phyloP scores from a whole-genome alignment of 2,329 filamentous ascomycete species.

The Pseudohalonectria lignicola region DNA sequence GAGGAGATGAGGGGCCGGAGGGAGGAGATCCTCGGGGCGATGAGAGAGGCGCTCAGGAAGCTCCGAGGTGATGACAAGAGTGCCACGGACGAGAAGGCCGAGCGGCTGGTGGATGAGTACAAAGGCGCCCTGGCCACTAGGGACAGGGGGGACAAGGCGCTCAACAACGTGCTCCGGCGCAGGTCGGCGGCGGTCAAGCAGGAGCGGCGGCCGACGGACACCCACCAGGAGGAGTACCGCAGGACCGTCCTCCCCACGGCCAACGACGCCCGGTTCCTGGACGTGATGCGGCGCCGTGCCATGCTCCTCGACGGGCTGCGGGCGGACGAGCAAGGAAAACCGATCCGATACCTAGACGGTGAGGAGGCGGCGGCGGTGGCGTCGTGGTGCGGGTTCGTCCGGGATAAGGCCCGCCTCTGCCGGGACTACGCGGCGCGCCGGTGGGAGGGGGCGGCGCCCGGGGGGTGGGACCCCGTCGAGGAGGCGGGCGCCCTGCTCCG shows the following conservation, averaged over 20 bases:
- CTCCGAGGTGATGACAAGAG: too few relatives aligned
- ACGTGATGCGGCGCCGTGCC: neutral
- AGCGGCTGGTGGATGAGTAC: too few relatives aligned
- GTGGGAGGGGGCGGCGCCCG: neutral
- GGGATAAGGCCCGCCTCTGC: neutral
- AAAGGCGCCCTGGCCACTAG: too few relatives aligned
- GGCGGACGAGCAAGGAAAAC: neutral
- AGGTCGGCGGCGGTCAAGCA: too few relatives aligned
- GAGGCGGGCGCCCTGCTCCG: neutral
- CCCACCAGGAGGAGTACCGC: neutral
- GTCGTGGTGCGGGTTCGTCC: neutral
- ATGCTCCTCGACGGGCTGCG: neutral
- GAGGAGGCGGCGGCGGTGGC: neutral
- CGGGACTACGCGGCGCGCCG: neutral
- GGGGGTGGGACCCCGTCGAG: neutral
- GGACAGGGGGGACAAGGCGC: too few relatives aligned
- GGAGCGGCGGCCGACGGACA: too few relatives aligned
- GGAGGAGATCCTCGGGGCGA: too few relatives aligned
- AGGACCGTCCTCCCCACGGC: neutral
- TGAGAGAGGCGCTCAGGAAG: too few relatives aligned
- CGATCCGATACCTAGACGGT: neutral
- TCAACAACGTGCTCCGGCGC: too few relatives aligned
- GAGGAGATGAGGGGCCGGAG: too few relatives aligned
- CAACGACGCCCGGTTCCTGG: neutral
- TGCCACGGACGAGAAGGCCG: too few relatives aligned